These are phyloP conservation scores for Paecilomyces sp. DNA, from an alignment of 2,329 filamentous ascomycete species.

Conservation along the genomic window DNA sequence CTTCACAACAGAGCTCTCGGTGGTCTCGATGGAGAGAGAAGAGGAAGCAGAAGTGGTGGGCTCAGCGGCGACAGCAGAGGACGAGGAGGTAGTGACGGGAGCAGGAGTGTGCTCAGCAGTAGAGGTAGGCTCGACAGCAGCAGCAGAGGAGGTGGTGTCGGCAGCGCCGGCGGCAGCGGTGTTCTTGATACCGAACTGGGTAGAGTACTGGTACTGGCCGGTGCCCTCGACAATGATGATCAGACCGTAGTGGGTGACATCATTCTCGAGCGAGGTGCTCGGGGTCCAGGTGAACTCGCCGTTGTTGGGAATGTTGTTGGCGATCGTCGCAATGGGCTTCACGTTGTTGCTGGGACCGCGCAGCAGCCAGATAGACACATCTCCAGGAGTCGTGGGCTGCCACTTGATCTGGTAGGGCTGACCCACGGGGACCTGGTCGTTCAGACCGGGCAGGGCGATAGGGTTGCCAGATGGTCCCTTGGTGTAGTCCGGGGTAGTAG, in stretches of 20 bases:
- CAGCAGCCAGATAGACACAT: constrained; percentile 53
- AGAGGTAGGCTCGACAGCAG: background rate
- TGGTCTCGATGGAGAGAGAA: constrained; percentile 1
- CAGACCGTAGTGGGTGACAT: constrained; percentile 51
- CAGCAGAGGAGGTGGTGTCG: background rate
- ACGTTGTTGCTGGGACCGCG: constrained; percentile 52
- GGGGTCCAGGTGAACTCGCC: constrained; percentile 52
- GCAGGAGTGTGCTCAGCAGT: constrained; percentile 2
- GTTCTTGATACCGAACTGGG: constrained; percentile 53
- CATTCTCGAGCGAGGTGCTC: constrained; percentile 38
- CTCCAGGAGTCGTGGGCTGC: constrained; percentile 33
- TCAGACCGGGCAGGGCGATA: constrained; percentile 45
- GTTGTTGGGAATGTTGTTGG: constrained; percentile 48
- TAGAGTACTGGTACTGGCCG: constrained; percentile 55
- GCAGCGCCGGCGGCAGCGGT: constrained; percentile 14
- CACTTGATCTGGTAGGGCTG: constrained; percentile 53
- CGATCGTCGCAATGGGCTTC: constrained; percentile 43
- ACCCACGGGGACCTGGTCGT: constrained; percentile 50
- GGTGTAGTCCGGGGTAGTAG: constrained; percentile 31
- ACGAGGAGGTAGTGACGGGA: constrained; percentile 4
- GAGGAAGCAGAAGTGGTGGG: background rate
- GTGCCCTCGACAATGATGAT: constrained; percentile 54
- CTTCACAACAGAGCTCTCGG: constrained; percentile 4
- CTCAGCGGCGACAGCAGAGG: constrained; percentile 1
- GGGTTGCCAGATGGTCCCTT: constrained; percentile 44